These are phyloP conservation scores for Trichoderma endophyticum DNA, from an alignment of 2,329 filamentous ascomycete species.

Conservation along the genomic window DNA sequence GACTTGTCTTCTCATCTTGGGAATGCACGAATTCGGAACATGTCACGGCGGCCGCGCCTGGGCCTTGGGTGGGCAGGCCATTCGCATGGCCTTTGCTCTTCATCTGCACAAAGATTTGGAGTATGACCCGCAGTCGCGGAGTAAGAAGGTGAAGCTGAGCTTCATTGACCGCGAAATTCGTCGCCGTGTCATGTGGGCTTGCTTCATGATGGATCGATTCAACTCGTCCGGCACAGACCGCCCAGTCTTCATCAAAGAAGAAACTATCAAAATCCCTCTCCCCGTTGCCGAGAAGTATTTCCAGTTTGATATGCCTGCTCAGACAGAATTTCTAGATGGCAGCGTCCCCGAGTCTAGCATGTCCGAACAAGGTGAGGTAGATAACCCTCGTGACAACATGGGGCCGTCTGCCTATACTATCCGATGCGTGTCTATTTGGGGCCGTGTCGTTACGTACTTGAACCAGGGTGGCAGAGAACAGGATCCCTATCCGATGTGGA, in stretches of 20 bases:
- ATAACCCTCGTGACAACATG: constrained; percentile 78
- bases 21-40: constrained; percentile 92
- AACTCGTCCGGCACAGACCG: constrained; percentile 93
- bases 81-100: constrained; percentile 93
- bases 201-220: constrained; percentile 95
- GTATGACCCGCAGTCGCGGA: constrained; percentile 68
- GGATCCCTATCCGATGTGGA: constrained; percentile 78
- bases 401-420: constrained; percentile 91
- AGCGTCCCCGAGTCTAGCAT: constrained; percentile 61
- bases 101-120: constrained; percentile 91
- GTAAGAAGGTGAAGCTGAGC: constrained; percentile 65
- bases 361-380: constrained; percentile 60
- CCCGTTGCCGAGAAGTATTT: constrained; percentile 90
- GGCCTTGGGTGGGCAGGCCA: constrained; percentile 91
- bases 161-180: constrained; percentile 93
- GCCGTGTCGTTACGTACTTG: constrained; percentile 81
- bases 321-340: constrained; percentile 79
- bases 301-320: constrained; percentile 83
- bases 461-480: constrained; percentile 84
- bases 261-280: constrained; percentile 82
- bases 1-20: constrained; percentile 83
- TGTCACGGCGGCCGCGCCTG: constrained; percentile 95
- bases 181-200: constrained; percentile 95
- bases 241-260: constrained; percentile 86
- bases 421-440: constrained; percentile 82